These are phyloP conservation scores for Cicer yamashitae DNA, from an alignment of 306 rosid genomes.

Conservation along the genomic window DNA sequence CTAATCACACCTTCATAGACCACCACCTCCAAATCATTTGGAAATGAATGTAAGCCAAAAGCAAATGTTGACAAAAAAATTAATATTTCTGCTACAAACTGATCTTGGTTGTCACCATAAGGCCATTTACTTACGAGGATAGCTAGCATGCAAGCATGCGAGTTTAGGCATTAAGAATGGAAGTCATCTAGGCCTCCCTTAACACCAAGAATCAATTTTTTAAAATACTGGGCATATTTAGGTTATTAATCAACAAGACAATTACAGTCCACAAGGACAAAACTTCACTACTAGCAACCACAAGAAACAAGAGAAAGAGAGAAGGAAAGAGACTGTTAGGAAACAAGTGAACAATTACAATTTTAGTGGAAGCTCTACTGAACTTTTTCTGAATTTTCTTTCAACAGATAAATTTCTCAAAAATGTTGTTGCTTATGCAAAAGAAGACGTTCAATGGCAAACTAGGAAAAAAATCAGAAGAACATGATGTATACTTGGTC, in stretches of 20 bases:
- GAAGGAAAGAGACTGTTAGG: background rate
- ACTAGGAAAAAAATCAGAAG: constrained; percentile 43
- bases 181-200: constrained; percentile 35
- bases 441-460: constrained; percentile 27
- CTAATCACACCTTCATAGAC: constrained; percentile 85
- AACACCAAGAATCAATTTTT: constrained; percentile 39
- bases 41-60: constrained; percentile 54
- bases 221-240: constrained; percentile 22
- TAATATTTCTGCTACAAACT: constrained; percentile 36
- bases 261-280: background rate
- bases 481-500: constrained; percentile 87
- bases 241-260: constrained; percentile 31
- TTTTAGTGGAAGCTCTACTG: constrained; percentile 2
- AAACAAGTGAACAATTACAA: constrained; percentile 21
- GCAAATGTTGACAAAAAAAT: constrained; percentile 38
- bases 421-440: constrained; percentile 26
- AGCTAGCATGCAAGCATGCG: constrained; percentile 31
- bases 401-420: background rate
- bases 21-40: constrained; percentile 94
- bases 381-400: background rate
- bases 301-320: background rate
- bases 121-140: constrained; percentile 69
- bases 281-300: constrained; percentile 28
- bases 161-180: constrained; percentile 30
- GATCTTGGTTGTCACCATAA: constrained; percentile 55